Evolutionary conservation across 1,284 basidiomycete genomes (phyloP), one percentile per base, ranked within the genome.

Genomic region (Rugosomyces carneus): DNA sequence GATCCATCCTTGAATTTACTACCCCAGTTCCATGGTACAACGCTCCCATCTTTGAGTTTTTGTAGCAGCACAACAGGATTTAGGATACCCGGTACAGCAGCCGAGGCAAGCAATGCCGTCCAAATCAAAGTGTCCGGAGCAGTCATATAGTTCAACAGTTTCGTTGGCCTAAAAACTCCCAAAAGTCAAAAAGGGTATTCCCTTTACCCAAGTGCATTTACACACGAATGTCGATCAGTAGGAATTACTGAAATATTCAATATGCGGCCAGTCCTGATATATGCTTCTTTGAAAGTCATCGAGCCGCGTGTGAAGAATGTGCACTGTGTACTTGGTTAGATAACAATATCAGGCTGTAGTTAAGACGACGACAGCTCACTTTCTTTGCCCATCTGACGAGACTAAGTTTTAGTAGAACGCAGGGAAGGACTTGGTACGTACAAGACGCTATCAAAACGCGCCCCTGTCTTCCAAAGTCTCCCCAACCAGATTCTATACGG

Each of bases 201-300:
- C 29, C 49, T 52, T 10, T 21, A 45, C 34, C 45, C 20, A 38
- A 7, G 37, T 49, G 7, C 32, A 70, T 29, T 10, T 2, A 29
- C 83, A 65, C 58, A 90, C 84, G 89, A 91, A 66, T 97, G 91
- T n/a, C 88, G 79, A 61, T 95, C 93, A 23, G 89, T 85, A 4
- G 93, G 94, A 37, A 97, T 89, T 35, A 99, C 96, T 11, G 91
- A 94, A 37, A 99, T 84, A 62, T 98, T 99, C 27, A 99, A 72
- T 29, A 93, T 91, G 48, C 91, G 78, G 19, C 96, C 95, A 0
- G 96, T 99, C 53, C 87, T 77, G 60, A 92, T 71, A 60, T 95
- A 98, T 0, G 95, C 95, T 62, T 99, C 96, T 45, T 82, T 81
- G 70, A 99, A 99, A 0, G 95, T 99, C 76, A 92, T 80, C 0